Conservation (phyloP, 2,329 filamentous ascomycete species). For the Alternaria sp. region DNA sequence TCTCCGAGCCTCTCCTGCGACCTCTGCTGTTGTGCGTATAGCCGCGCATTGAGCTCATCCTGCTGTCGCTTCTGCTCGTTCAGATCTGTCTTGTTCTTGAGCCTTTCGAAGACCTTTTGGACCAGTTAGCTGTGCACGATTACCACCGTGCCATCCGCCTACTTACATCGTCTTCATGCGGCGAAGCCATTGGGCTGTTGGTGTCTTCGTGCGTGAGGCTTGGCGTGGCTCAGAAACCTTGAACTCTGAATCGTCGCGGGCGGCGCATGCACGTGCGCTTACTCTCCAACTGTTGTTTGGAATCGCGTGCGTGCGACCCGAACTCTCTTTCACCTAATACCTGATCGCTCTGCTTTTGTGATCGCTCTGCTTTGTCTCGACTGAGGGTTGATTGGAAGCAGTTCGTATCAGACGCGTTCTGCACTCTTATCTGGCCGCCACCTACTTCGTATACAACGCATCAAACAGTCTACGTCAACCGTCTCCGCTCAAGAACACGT, state of each 20-base stretch:
- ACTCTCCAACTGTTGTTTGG: slow-evolving; percentile 11
- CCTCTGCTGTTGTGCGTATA: slow-evolving; percentile 66
- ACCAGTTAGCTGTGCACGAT: slow-evolving; percentile 23
- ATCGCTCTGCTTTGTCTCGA: neutral
- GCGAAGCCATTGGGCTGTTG: slow-evolving; percentile 54
- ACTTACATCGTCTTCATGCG: slow-evolving; percentile 58
- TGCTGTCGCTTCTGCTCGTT: slow-evolving; percentile 67
- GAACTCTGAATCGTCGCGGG: slow-evolving; percentile 19
- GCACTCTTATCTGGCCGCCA: slow-evolving; percentile 14
- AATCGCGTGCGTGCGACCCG: slow-evolving; percentile 1
- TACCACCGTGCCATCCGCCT: too few relatives aligned
- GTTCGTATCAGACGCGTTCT: neutral
- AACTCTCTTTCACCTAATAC: neutral
- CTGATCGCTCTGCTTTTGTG: neutral
- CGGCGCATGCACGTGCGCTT: slow-evolving; percentile 28
- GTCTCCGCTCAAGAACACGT: slow-evolving; percentile 11
- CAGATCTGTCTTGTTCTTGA: slow-evolving; percentile 66
- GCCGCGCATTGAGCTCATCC: slow-evolving; percentile 66
- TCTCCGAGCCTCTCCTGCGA: slow-evolving; percentile 70
- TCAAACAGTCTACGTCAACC: slow-evolving; percentile 8
- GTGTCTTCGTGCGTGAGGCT: slow-evolving; percentile 36
- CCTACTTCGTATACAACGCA: slow-evolving; percentile 12
- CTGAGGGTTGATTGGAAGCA: neutral
- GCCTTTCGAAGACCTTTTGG: slow-evolving; percentile 66
- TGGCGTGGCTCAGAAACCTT: slow-evolving; percentile 37